Evolutionary conservation across 2,329 filamentous ascomycete genomes (phyloP).

Genomic region (Fusarium udum): DNA sequence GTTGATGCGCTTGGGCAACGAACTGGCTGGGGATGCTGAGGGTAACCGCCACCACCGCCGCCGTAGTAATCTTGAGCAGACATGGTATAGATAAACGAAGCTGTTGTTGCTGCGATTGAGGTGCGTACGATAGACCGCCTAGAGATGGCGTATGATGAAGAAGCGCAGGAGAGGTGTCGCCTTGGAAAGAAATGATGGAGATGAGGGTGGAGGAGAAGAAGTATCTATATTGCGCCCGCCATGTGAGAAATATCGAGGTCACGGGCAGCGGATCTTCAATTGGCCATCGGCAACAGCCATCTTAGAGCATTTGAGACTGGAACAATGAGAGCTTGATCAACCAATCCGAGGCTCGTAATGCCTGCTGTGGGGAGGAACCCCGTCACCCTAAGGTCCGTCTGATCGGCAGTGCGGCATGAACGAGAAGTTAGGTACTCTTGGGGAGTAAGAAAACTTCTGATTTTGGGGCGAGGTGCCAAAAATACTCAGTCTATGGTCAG

Average conservation of each 20-base stretch:
- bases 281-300: background rate
- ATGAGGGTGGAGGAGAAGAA: background rate
- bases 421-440: background rate
- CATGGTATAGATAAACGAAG: constrained; percentile 41
- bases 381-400: background rate
- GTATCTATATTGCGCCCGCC: background rate
- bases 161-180: background rate
- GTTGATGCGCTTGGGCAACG: constrained; percentile 29
- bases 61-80: constrained; percentile 55
- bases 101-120: constrained; percentile 3
- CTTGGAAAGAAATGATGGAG: background rate
- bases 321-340: background rate
- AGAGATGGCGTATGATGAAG: background rate
- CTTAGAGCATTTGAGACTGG: background rate
- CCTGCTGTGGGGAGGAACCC: background rate
- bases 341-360: constrained; percentile 11
- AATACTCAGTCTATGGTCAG: background rate
- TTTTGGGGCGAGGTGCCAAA: background rate
- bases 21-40: constrained; percentile 54
- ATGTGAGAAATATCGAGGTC: constrained; percentile 10
- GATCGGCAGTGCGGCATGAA: constrained; percentile 24
- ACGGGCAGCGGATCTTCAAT: constrained; percentile 21
- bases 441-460: background rate
- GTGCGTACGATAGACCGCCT: background rate
- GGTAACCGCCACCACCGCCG: constrained; percentile 47